Evolutionary conservation across 306 rosid genomes (phyloP).

Genomic region (Sicyos edulis): DNA sequence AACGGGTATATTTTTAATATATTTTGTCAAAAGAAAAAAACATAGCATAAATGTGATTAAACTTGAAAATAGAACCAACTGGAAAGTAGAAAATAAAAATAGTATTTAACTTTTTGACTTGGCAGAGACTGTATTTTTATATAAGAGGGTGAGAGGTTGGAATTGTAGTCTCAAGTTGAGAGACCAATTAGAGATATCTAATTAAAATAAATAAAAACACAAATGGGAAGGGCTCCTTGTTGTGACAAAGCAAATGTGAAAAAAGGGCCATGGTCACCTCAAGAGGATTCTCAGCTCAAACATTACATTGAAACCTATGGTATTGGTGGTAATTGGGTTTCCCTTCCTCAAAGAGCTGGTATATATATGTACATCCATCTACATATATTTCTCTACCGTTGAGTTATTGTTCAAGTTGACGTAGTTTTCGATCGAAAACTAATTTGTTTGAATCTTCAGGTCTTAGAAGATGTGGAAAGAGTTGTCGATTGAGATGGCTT

Average conservation of each 20-base stretch:
- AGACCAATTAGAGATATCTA: too few species aligned
- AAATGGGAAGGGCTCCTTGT: conserved; percentile 96
- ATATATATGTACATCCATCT: too few species aligned
- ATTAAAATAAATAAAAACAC: background rate
- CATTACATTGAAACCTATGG: conserved; percentile 69
- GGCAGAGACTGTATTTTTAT: too few species aligned
- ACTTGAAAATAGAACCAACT: too few species aligned
- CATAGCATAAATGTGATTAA: too few species aligned
- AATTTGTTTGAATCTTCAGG: conserved; percentile 44
- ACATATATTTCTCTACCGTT: too few species aligned
- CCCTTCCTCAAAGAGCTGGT: conserved; percentile 96
- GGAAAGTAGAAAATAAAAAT: too few species aligned
- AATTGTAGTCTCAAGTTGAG: too few species aligned
- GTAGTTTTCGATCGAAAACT: background rate
- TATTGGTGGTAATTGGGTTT: conserved; percentile 94
- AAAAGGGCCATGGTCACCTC: conserved; percentile 97
- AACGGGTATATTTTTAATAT: too few species aligned
- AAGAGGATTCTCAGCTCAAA: conserved; percentile 80
- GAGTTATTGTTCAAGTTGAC: background rate
- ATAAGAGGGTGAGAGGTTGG: too few species aligned
- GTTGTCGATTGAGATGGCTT: conserved; percentile 94
- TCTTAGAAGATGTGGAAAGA: conserved; percentile 84
- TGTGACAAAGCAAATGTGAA: conserved; percentile 96
- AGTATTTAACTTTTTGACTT: too few species aligned
- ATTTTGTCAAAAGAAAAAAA: too few species aligned